These are phyloP conservation scores for Cupressus sempervirens DNA, from an alignment of 75 land plant species.

Conservation along the genomic window DNA sequence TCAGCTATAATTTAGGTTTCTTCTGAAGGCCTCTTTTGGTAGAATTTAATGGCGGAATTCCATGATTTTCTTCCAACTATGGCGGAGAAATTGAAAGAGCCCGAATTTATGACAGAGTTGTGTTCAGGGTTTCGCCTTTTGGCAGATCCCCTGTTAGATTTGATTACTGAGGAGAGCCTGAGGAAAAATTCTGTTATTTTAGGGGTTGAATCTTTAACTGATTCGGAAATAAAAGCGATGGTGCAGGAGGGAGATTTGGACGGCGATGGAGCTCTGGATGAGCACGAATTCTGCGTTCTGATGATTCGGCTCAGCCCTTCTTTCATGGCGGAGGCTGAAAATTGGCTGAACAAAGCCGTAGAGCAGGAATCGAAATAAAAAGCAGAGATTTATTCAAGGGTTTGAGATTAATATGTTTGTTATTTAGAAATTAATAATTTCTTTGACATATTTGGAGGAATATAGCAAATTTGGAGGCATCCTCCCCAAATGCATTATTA, in stretches of 20 bases:
- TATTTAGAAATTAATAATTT: too few species aligned
- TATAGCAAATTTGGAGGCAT: too few species aligned
- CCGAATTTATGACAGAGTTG: conserved; percentile 60
- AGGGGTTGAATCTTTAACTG: conserved; percentile 51
- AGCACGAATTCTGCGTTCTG: conserved; percentile 68
- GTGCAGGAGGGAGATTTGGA: conserved; percentile 58
- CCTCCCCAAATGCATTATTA: too few species aligned
- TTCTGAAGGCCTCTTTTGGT: background rate
- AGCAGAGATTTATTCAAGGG: too few species aligned
- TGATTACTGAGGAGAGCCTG: conserved; percentile 61
- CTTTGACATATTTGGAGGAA: too few species aligned
- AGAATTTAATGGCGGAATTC: conserved; percentile 29
- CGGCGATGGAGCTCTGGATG: conserved; percentile 61
- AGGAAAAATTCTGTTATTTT: conserved; percentile 36
- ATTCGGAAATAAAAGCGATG: conserved; percentile 62
- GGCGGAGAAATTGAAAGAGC: conserved; percentile 66
- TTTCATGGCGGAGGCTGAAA: conserved; percentile 59
- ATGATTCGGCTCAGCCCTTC: conserved; percentile 74
- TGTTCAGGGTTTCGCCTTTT: conserved; percentile 65
- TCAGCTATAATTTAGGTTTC: background rate
- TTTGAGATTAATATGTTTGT: too few species aligned
- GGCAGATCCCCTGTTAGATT: conserved; percentile 39
- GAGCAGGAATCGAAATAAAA: background rate
- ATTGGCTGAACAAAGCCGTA: conserved; percentile 33
- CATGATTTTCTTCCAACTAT: conserved; percentile 65